phyloP scores from a whole-genome alignment of 768 basidiomycete species.

The Collybia nuda region DNA sequence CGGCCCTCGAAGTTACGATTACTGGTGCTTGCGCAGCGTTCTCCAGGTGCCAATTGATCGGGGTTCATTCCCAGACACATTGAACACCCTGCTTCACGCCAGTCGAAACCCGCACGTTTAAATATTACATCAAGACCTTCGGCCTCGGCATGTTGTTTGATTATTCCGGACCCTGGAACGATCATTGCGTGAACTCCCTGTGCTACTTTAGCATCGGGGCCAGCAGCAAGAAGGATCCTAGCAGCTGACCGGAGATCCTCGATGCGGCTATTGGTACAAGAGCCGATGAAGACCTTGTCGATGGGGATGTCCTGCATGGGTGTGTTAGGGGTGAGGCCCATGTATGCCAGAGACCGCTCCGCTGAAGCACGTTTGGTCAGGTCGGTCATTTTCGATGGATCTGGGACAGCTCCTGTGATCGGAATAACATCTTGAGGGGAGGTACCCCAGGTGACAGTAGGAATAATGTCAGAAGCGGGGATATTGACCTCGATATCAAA shows the following conservation, averaged over 20 bases:
- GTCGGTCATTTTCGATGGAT: conserved; percentile 67
- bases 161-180: conserved; percentile 87
- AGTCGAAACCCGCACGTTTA: conserved; percentile 90
- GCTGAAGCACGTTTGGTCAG: conserved; percentile 66
- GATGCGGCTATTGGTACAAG: conserved; percentile 93
- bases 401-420: conserved; percentile 80
- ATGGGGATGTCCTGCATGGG: conserved; percentile 77
- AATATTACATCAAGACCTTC: conserved; percentile 87
- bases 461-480: conserved; percentile 81
- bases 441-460: conserved; percentile 92
- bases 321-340: conserved; percentile 80
- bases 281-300: conserved; percentile 93
- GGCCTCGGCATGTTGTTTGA: conserved; percentile 89
- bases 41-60: conserved; percentile 79
- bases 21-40: conserved; percentile 89
- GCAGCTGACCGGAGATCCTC: conserved; percentile 91
- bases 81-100: conserved; percentile 94
- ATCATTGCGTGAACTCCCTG: conserved; percentile 82
- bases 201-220: conserved; percentile 72
- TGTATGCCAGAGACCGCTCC: conserved; percentile 78
- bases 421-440: conserved; percentile 87
- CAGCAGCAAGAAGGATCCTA: conserved; percentile 71
- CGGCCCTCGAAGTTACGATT: conserved; percentile 94
- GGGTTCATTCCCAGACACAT: conserved; percentile 98
- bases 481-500: conserved; percentile 85